These are phyloP conservation scores for Penicillium desertorum DNA, from an alignment of 495 filamentous ascomycete genomes.

Conservation along the genomic window DNA sequence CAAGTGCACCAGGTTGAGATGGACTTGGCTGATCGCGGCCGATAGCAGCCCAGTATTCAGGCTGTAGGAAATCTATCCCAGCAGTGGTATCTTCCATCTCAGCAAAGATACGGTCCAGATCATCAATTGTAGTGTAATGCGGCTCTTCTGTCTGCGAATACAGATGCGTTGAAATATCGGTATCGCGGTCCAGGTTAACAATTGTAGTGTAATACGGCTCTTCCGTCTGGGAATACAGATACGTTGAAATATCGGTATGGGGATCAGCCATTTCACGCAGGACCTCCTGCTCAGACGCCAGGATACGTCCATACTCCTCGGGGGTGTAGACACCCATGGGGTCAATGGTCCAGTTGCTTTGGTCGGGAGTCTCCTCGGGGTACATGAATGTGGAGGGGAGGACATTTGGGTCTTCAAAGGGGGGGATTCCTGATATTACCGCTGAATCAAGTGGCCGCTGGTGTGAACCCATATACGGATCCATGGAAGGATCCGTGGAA, in stretches of 20 bases:
- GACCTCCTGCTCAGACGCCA: not conserved
- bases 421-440: too few relatives aligned
- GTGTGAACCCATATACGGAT: not conserved
- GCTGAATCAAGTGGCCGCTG: not conserved
- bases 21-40: not conserved
- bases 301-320: not conserved
- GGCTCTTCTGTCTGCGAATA: too few relatives aligned
- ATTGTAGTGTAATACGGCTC: not conserved
- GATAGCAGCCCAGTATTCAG: not conserved
- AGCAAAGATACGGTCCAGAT: not conserved
- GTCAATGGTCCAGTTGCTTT: not conserved
- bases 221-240: not conserved
- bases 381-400: not conserved
- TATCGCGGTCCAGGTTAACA: not conserved
- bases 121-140: not conserved
- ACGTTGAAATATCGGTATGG: not conserved
- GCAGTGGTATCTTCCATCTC: not conserved
- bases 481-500: not conserved
- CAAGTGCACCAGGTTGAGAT: not conserved
- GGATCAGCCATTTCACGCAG: not conserved
- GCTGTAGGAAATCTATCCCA: not conserved
- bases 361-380: too few relatives aligned
- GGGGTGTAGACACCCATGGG: not conserved
- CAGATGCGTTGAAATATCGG: not conserved
- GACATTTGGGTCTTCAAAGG: not conserved